phyloP scores from a whole-genome alignment of 2,329 filamentous ascomycete species.

The Zymoseptoria tritici region DNA sequence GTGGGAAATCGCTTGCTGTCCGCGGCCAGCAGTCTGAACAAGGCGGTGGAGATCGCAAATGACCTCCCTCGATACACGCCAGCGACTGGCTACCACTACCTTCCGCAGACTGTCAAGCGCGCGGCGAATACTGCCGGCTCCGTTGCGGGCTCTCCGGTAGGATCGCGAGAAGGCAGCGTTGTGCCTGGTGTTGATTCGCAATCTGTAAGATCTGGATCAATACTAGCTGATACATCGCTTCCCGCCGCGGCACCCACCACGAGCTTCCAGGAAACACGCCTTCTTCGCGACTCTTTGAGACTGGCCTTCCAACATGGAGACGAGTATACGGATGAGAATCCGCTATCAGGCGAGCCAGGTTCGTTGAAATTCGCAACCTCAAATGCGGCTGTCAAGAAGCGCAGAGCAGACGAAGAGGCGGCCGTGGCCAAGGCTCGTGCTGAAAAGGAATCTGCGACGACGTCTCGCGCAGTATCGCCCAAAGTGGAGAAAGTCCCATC shows the following conservation, averaged over 20 bases:
- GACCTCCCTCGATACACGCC: constrained; percentile 51
- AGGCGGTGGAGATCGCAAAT: constrained; percentile 47
- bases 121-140: constrained; percentile 24
- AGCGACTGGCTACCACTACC: constrained; percentile 53
- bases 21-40: constrained; percentile 48
- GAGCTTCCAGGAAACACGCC: constrained; percentile 15
- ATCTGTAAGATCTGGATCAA: constrained; percentile 25
- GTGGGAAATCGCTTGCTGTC: constrained; percentile 47
- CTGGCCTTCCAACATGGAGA: constrained; percentile 44
- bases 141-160: constrained; percentile 32
- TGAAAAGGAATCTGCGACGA: constrained; percentile 10
- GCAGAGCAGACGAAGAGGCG: constrained; percentile 31
- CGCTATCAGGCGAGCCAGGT: constrained; percentile 55
- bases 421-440: constrained; percentile 19
- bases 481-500: constrained; percentile 8
- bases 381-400: constrained; percentile 36
- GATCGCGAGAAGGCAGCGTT: constrained; percentile 39
- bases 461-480: constrained; percentile 7
- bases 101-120: constrained; percentile 34
- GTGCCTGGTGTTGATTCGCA: constrained; percentile 21
- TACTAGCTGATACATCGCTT: constrained; percentile 19
- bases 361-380: constrained; percentile 50
- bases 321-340: constrained; percentile 59
- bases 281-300: constrained; percentile 35
- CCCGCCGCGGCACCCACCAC: constrained; percentile 9